Base-by-base conservation (phyloP, 192 early-diverging fungal genomes). In the Coemansia sp. region DNA sequence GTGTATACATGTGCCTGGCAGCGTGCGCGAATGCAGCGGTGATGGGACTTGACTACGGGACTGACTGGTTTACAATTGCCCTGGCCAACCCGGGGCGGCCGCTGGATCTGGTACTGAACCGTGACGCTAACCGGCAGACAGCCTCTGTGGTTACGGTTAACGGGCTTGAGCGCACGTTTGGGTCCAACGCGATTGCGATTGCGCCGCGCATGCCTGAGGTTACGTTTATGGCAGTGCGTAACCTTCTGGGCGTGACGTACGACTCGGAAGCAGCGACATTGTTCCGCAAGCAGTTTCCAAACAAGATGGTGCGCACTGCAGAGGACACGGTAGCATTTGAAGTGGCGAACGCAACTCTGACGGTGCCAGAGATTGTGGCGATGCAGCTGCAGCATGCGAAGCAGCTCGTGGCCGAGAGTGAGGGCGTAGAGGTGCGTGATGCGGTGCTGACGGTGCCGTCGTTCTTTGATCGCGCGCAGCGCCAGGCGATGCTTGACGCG, bases 41-140 rank as follows among this genome's bases (percentile, higher is more conserved):
- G 17, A 90, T 99, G 65, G 91, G 93, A 11, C 94, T 99, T 65
- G 97, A 99, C 75, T 95, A 91, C 77, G 97, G 97, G 35, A 90
- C 92, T 2, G 93, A 99, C 53, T 99, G 95, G 95, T 93, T 97
- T 82, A 98, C 97, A 63, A 90, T 96, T 31, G 92, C 90, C 8
- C 76, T 99, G 27, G 91, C 97, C 62, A 94, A 94, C 64, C 86
- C 95, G 9, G 94, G 93, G 17, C 88, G 89, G 14, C 88, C 92
- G 11, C 77, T 97, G 17, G 97, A 99, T 64, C 88, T 97, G 62
- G 97, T 95, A 6, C 87, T 99, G 59, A 99, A 99, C 77, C 82
- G 89, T 41, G 97, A 96, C 64, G 94, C 93, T 38, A 98, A 97
- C 74, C 82, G 97, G 25, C 96, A 99, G 81, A 98, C 97, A 1